phyloP scores from a whole-genome alignment of 129 eudicot genomes.

The Ambrosia artemisiifolia region DNA sequence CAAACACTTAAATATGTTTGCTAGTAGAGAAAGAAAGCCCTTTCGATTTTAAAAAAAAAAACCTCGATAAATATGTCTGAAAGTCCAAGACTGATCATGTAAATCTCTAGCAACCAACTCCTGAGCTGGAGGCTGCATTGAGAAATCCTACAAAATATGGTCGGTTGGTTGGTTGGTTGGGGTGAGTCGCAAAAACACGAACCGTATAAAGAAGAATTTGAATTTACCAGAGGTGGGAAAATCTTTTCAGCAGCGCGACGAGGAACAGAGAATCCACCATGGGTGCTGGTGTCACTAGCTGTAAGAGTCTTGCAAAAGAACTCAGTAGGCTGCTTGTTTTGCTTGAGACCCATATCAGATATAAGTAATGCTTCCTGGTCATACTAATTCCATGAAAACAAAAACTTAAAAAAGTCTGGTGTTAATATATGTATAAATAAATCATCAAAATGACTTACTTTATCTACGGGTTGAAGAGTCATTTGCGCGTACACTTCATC shows the following conservation, averaged over 20 bases:
- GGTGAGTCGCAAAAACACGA: neutral
- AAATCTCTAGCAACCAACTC: conserved; percentile 84
- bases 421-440: too few species aligned
- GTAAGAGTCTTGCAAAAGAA: conserved; percentile 97
- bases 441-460: conserved; percentile 42
- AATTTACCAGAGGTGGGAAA: conserved; percentile 75
- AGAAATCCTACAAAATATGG: conserved; percentile 56
- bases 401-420: neutral
- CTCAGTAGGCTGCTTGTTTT: conserved; percentile 79
- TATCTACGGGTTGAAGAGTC: conserved; percentile 95
- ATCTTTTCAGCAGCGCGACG: conserved; percentile 98
- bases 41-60: too few species aligned
- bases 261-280: conserved; percentile 96
- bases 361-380: conserved; percentile 86
- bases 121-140: conserved; percentile 97
- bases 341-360: conserved; percentile 91
- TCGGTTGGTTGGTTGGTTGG: conserved; percentile 27
- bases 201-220: neutral
- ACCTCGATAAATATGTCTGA: conserved; percentile 94
- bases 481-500: conserved; percentile 98
- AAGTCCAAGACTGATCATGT: conserved; percentile 93
- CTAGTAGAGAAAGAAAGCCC: neutral
- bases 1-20: neutral
- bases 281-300: conserved; percentile 96
- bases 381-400: conserved; percentile 42